Evolutionary conservation across 176 grass and related monocot genomes (phyloP), one percentile per base, ranked within the genome.

Genomic region (Pontederia paniculata): DNA sequence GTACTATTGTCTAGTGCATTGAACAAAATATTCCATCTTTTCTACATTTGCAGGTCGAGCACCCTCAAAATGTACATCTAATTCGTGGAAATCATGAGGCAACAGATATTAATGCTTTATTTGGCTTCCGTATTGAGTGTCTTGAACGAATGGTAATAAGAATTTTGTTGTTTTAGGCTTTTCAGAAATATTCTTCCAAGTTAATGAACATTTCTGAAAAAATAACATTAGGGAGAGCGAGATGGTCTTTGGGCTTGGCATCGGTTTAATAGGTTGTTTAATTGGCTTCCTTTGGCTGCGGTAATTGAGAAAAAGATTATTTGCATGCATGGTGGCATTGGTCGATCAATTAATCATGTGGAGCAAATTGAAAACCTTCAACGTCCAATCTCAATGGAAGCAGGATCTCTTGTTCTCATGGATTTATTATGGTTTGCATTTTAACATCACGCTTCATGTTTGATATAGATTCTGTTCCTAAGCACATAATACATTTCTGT

Each of bases 181-280:
- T 59, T 42, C 0, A n/a, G n/a, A n/a, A n/a, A 45, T 44, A 14
- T 45, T 45, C 17, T 21, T 45, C 59, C 17, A 42, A n/a, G n/a
- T n/a, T 17, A n/a, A 17, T 44, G 3, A 48, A 47, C 42, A 47
- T 13, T 48, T 21, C 47, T 63, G 13, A 23, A 47, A 47, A n/a
- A 47, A 47, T n/a, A 17, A 18, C 19, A 76, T 67, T 63, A 98
- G 93, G 93, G 93, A 74, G 93, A 98, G 58, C 65, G 83, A 16
- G 93, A 98, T 77, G 93, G 93, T 58, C 88, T 98, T 65, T 98
- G 93, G 93, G 77, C 80, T 25, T 98, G 93, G 93, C 93, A 98
- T 47, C 83, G 93, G 9, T 48, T 98, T 52, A 98, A 98, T 67
- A 78, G 80, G 48, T 65, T 98, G 50, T 98, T 98, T 81, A 91